Evolutionary conservation across 176 grass and related monocot species (phyloP).

Genomic region (Olyra latifolia): DNA sequence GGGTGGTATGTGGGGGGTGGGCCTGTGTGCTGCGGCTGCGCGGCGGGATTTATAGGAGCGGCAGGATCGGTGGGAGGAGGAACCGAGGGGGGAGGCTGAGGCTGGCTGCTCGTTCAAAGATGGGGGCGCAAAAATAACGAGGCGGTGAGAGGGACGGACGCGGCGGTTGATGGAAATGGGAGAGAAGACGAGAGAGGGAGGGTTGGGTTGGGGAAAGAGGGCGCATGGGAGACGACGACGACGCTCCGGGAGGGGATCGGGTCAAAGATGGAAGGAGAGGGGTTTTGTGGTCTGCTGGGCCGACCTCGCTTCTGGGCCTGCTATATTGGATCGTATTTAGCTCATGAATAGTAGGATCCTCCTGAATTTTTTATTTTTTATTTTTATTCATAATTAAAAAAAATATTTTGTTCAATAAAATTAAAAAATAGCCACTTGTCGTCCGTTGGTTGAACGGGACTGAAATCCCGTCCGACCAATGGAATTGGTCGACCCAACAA

Average conservation of each 20-base stretch:
- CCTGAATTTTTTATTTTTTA: too few relatives aligned
- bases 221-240: background rate
- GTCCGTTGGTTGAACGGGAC: too few relatives aligned
- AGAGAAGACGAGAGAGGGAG: background rate
- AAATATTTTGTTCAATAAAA: too few relatives aligned
- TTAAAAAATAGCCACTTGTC: too few relatives aligned
- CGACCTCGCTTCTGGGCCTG: background rate
- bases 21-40: background rate
- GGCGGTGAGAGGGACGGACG: conserved; percentile 23
- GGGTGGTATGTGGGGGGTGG: background rate
- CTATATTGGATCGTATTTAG: background rate
- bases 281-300: background rate
- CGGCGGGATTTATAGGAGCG: conserved; percentile 20
- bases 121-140: conserved; percentile 34
- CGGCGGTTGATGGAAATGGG: background rate
- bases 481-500: too few relatives aligned
- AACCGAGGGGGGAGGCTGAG: background rate
- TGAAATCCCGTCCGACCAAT: too few relatives aligned
- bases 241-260: background rate
- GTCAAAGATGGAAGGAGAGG: conserved; percentile 28
- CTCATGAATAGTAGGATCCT: too few relatives aligned
- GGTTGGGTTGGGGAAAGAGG: background rate
- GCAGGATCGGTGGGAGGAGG: conserved; percentile 24
- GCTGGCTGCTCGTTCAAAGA: conserved; percentile 35
- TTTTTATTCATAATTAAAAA: too few relatives aligned